Evolutionary conservation across 1,139 yeast species (phyloP), one percentile per base, ranked within the genome.

Genomic region (Pichia sp.): DNA sequence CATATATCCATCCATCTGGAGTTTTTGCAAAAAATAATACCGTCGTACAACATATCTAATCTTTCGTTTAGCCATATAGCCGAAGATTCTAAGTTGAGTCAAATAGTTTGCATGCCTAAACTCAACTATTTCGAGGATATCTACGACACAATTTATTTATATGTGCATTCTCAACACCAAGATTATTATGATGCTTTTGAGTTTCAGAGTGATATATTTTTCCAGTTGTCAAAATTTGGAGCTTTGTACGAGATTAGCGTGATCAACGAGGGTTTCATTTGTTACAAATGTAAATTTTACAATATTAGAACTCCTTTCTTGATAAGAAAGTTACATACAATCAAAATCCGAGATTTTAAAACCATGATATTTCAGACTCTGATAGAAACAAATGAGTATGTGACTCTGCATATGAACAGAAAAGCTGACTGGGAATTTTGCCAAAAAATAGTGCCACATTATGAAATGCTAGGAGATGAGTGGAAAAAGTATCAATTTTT

Each of bases 261-360:
- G 23, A 47, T 59, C 10, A 47, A 51, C 13, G 10, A 15, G 8
- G 54, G 55, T 11, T 47, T 53, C 29, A 53, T 58, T 10, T 57
- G 61, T 32, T 67, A 65, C 47, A 53, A 63, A 32, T 71, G 75
- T 52, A 70, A 68, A n/a, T 74, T 62, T 58, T 71, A 59, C 55
- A 76, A 74, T 54, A 59, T 71, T 38, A 64, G 75, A 41, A 64
- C 69, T 19, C 68, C 75, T 1, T 65, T 66, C 41, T 57, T 64
- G 19, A 66, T 70, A 0, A 60, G 62, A 23, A 63, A 63, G 43
- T 15, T 56, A 6, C 32, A 50, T 13, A 49, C 49, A 8, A 31
- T 54, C 1, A 51, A 36, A 7, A 40, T 58, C 7, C 49, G 53
- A 3, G 44, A 31, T 8, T 31, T 45, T 6, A 54, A 49, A 31